Percentiles rank a stretch among this genome's conserved stretches.
These are phyloP conservation scores for Aspergillus spinulosporus DNA, from an alignment of 2,329 filamentous ascomycete species.

Conservation along the genomic window DNA sequence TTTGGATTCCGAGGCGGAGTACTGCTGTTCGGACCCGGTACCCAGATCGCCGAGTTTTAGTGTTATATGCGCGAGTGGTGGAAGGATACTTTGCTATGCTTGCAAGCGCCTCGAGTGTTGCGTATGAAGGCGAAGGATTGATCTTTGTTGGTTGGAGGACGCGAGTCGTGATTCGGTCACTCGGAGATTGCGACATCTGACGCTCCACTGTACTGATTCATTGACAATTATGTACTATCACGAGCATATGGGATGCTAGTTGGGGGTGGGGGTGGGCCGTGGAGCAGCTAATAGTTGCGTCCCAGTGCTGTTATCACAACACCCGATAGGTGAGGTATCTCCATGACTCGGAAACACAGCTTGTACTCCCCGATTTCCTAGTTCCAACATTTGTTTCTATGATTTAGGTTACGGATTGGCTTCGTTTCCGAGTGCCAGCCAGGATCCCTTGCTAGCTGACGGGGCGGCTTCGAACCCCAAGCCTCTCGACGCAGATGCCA, in stretches of 20 bases:
- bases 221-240: no score
- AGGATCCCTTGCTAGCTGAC: background rate
- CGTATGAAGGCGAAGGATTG: background rate
- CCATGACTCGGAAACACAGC: background rate
- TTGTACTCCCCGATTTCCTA: background rate
- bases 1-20: background rate
- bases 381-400: background rate
- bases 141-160: background rate
- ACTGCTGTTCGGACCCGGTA: background rate
- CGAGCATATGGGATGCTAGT: no score
- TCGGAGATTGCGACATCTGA: no score
- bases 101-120: background rate
- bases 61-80: background rate
- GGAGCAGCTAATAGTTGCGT: no score
- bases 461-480: background rate
- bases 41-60: background rate
- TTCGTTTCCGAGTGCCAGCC: background rate
- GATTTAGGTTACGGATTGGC: background rate
- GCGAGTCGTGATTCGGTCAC: no score
- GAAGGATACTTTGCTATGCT: background rate
- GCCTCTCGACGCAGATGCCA: background rate
- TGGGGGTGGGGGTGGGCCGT: no score
- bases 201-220: no score
- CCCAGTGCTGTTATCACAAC: background rate
- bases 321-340: background rate